These are phyloP conservation scores for Anthracocystis setariae DNA, from an alignment of 1,284 basidiomycete species.

Conservation along the genomic window DNA sequence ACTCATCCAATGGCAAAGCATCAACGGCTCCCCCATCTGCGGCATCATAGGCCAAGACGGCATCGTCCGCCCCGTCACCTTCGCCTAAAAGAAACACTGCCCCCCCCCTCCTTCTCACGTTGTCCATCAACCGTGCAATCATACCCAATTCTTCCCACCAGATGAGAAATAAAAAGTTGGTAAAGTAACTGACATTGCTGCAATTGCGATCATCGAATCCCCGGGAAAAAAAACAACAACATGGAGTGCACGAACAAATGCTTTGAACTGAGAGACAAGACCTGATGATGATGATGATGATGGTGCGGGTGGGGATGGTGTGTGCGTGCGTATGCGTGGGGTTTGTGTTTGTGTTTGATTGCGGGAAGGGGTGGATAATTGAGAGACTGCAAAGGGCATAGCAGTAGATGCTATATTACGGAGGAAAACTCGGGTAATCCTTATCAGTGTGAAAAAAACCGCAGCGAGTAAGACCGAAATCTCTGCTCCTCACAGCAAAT, in stretches of 20 bases:
- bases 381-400: too few species aligned
- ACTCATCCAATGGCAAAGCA: slow-evolving; percentile 43
- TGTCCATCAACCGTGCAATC: slow-evolving; percentile 3
- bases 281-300: slow-evolving; percentile 4
- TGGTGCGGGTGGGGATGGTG: not conserved
- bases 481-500: too few species aligned
- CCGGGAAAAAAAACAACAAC: not conserved
- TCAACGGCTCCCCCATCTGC: slow-evolving; percentile 54
- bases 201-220: slow-evolving; percentile 6
- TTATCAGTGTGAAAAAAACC: too few species aligned
- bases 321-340: not conserved
- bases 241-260: slow-evolving; percentile 4
- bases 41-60: slow-evolving; percentile 55
- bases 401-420: too few species aligned
- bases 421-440: too few species aligned
- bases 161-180: not conserved
- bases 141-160: slow-evolving; percentile 13
- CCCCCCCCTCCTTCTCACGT: too few species aligned
- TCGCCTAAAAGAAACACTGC: slow-evolving; percentile 18
- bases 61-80: slow-evolving; percentile 25
- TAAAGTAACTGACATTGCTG: slow-evolving; percentile 5
- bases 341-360: not conserved
- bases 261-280: slow-evolving; percentile 3
- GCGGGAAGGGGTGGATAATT: too few species aligned
- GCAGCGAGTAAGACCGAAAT: too few species aligned